Percentiles rank a stretch among this genome's conserved stretches.
phyloP scores from a whole-genome alignment of 2,329 filamentous ascomycete species.

The Colletotrichum sp. region DNA sequence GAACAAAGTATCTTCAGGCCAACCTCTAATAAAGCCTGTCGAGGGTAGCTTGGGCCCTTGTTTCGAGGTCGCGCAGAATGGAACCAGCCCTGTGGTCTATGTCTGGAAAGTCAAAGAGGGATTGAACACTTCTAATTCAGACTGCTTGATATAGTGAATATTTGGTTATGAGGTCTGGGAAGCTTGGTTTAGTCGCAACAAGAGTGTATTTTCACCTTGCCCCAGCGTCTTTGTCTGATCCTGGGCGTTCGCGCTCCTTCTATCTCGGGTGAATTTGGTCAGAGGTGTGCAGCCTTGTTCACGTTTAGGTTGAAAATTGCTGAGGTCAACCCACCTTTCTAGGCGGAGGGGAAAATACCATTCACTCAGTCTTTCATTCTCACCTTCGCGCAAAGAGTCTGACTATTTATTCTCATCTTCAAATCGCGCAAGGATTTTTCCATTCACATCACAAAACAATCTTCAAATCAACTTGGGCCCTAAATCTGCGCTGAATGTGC shows the following conservation, averaged over 20 bases:
- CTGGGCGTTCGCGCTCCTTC: not conserved
- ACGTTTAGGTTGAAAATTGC: not conserved
- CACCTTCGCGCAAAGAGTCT: no score
- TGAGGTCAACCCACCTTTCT: no score
- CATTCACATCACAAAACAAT: no score
- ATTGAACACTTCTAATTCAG: not conserved
- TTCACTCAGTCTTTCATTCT: no score
- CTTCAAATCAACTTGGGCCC: no score
- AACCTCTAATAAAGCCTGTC: not conserved
- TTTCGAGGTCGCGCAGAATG: not conserved
- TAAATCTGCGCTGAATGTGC: no score
- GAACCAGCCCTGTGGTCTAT: not conserved
- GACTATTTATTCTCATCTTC: no score
- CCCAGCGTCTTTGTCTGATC: not conserved
- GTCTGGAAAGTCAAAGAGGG: not conserved
- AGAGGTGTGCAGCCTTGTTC: not conserved
- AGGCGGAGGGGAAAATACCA: no score
- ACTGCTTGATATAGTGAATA: not conserved
- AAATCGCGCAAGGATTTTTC: no score
- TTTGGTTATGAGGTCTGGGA: rapidly evolving
- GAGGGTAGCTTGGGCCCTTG: constrained; percentile 4
- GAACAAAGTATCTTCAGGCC: not conserved
- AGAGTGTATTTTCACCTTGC: not conserved
- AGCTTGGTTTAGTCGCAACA: not conserved
- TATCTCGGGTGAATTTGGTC: not conserved